Conservation (phyloP, 2,329 filamentous ascomycete genomes). For the Pseudogymnoascus sp. region DNA sequence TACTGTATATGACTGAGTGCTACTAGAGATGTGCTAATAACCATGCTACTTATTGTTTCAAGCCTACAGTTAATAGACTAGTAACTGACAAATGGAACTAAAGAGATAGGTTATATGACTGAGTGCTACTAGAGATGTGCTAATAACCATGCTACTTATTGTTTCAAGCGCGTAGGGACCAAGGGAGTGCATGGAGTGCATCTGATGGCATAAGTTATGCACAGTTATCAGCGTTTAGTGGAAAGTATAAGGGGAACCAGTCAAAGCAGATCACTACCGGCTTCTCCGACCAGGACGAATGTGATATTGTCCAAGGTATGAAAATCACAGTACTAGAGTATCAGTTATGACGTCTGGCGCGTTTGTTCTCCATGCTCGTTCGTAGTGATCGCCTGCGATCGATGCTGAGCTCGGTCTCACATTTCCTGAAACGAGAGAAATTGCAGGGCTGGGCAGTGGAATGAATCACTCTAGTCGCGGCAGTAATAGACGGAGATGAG, state of each 20-base stretch:
- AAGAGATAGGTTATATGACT: too few species aligned
- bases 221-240: not conserved
- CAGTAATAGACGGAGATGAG: not conserved
- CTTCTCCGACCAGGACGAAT: not conserved
- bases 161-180: not conserved
- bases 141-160: too few species aligned
- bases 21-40: too few species aligned
- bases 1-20: too few species aligned
- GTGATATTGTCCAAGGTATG: conserved; percentile 1
- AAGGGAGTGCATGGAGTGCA: not conserved
- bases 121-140: too few species aligned
- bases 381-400: not conserved
- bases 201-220: not conserved
- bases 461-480: not conserved
- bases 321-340: not conserved
- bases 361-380: not conserved
- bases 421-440: conserved; percentile 5
- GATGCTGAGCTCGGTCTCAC: not conserved
- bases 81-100: too few species aligned
- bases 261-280: not conserved
- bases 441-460: not conserved
- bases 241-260: not conserved
- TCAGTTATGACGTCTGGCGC: not conserved
- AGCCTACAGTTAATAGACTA: not conserved
- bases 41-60: too few species aligned